Base-by-base conservation (phyloP, 345 rosid species). In the Eutrema heterophyllum region DNA sequence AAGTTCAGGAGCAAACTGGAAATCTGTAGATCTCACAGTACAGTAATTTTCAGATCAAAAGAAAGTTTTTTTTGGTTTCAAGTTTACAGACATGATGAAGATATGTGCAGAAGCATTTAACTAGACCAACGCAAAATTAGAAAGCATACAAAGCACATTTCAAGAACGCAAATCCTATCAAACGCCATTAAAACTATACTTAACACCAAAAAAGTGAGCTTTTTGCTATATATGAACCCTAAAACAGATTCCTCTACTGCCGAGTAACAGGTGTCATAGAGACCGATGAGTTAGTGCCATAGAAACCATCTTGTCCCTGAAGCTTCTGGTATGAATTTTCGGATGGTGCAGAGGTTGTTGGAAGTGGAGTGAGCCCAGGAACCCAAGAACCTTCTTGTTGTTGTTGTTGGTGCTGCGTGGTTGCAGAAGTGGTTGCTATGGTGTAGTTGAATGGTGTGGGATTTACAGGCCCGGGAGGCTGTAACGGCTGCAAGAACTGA, bases 301-400 rank as follows among this genome's bases (percentile, higher is more conserved):
- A 87, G 67, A 88, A 79, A 39, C 95, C 89, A 41, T 91, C 97
- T 33, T 91, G 84, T 41, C 92, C 87, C 33, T 84, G 90, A 75
- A 78, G 87, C 56, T 72, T 83, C 71, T 84, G 93, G 80, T 82
- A 87, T 35, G 91, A 75, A 84, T 70, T 83, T 2, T 85, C 72
- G 0, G 84, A 71, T 8, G 89, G 76, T 1, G 87, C 83, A 7
- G 86, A 55, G 51, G 88, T 69, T 73, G 86, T 83, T 9, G 83
- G 78, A 74, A 75, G 80, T 55, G 80, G 80, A 36, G 82, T 53
- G 35, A 78, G 83, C 11, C 72, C 83, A 38, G 77, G 56, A 32
- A 81, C 81, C 55, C 84, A 68, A 40, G 84, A 53, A 57, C 85
- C 82, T 26, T 75, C 85, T 56, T 65, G 89, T 39, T 70, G 91